These are phyloP conservation scores for Lentinula lateritia DNA, from an alignment of 768 basidiomycete species.

Conservation along the genomic window DNA sequence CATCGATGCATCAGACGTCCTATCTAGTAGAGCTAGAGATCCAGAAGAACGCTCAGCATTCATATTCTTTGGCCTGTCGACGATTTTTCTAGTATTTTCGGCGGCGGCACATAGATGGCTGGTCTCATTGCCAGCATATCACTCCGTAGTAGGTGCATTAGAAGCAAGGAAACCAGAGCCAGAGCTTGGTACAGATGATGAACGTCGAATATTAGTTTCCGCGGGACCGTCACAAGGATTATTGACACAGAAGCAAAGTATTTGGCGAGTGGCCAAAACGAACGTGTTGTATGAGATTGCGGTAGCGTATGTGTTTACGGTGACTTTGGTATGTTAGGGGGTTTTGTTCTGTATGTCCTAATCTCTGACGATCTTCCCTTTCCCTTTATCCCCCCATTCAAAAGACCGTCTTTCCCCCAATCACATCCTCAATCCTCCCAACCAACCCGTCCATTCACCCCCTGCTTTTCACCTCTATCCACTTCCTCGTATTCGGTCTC, in stretches of 20 bases:
- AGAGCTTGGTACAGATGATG: conserved; percentile 19
- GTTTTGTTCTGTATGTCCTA: not conserved
- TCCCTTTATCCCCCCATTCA: not conserved
- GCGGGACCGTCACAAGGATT: conserved; percentile 15
- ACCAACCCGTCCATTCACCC: conserved; percentile 65
- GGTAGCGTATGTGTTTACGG: conserved; percentile 67
- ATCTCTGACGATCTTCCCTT: conserved; percentile 6
- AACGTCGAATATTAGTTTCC: conserved; percentile 33
- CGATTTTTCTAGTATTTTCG: conserved; percentile 54
- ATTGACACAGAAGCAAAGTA: conserved; percentile 32
- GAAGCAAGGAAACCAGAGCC: conserved; percentile 27
- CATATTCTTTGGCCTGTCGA: conserved; percentile 68
- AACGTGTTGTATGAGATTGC: conserved; percentile 71
- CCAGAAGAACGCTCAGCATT: conserved; percentile 68
- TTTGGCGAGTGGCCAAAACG: conserved; percentile 50
- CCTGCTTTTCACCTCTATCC: conserved; percentile 73
- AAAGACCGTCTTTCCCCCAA: conserved; percentile 83
- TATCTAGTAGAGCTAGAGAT: conserved; percentile 21
- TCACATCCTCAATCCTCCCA: conserved; percentile 72
- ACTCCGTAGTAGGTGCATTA: conserved; percentile 40
- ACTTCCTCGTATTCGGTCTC: conserved; percentile 71
- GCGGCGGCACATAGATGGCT: conserved; percentile 54
- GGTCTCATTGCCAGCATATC: conserved; percentile 53
- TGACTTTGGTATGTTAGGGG: conserved; percentile 62
- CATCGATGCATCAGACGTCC: not conserved